Evolutionary conservation across 2,329 filamentous ascomycete species (phyloP), one percentile per base, ranked within the genome.

Genomic region (Rhynchosporium agropyri): DNA sequence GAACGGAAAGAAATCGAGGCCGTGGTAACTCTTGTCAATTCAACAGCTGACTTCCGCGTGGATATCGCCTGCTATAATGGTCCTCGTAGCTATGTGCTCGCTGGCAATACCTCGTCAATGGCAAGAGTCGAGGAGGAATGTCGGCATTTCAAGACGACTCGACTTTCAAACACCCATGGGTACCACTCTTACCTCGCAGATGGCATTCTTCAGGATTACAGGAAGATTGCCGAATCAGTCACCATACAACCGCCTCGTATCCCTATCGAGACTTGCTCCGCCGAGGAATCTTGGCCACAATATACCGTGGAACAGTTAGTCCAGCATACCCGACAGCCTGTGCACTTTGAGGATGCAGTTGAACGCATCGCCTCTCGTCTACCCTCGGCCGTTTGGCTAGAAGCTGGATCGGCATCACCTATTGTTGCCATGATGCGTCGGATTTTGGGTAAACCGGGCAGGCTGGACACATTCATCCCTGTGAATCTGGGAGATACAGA

Each of bases 241-340:
- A 46, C 43, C 20, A 20, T 46, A 13, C 43, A 46, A 15, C 13
- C n/a, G 43, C 43, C 43, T 3, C n/a, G 43, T 20, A 46, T 46
- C 43, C 43, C 43, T 15, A 13, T 46, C 43, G 43, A 46, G 20
- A 46, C 43, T 46, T 46, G 43, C 20, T 20, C 43, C n/a, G 43
- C n/a, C n/a, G 43, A 15, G 20, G 13, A 46, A 15, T 20, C 13
- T 46, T 46, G 43, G 43, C 20, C 43, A 13, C 13, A 46, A 15
- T 20, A 20, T 46, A 15, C 13, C 43, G 13, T 15, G 43, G 13
- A 20, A 20, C 43, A 46, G 20, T 15, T 46, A 8, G 20, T 13
- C 43, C 43, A 46, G 20, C 43, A 46, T 46, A 46, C 43, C 43
- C n/a, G 43, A 15, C 20, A 46, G n/a, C 43, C 43, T 15, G 43